Percentiles rank a stretch among this genome's conserved stretches.
These are phyloP conservation scores for Arabidopsis thaliana DNA, from an alignment of 345 rosid genomes.

Conservation along the genomic window DNA sequence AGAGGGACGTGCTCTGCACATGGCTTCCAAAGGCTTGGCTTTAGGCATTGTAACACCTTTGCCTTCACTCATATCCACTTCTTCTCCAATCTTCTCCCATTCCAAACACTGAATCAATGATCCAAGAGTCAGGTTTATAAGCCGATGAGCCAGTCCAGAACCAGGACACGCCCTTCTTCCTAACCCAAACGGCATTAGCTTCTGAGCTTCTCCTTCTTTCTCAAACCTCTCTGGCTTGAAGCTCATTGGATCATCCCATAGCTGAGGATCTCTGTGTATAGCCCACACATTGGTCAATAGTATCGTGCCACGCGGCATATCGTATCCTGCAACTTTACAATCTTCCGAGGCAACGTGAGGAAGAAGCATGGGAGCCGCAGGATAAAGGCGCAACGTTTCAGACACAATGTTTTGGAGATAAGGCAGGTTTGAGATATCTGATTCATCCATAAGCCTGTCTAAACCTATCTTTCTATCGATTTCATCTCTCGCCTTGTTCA, in stretches of 20 bases:
- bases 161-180: constrained; percentile 65
- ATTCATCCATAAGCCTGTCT: constrained; percentile 44
- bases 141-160: constrained; percentile 47
- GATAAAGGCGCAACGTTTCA: constrained; percentile 53
- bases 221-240: constrained; percentile 45
- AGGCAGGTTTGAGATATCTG: constrained; percentile 45
- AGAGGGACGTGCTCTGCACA: constrained; percentile 36
- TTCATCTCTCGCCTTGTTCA: constrained; percentile 48
- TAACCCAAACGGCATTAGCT: constrained; percentile 52
- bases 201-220: constrained; percentile 39
- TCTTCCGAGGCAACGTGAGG: constrained; percentile 49
- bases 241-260: constrained; percentile 36
- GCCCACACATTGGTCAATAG: constrained; percentile 44
- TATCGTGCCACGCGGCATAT: constrained; percentile 51
- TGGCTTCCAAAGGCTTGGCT: constrained; percentile 33
- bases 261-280: constrained; percentile 38
- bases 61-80: constrained; percentile 34
- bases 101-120: constrained; percentile 41
- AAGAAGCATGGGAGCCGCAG: constrained; percentile 48
- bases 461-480: constrained; percentile 39
- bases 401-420: constrained; percentile 53
- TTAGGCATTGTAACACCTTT: constrained; percentile 28
- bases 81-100: constrained; percentile 31
- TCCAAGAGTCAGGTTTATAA: constrained; percentile 29
- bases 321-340: constrained; percentile 45